Conservation (phyloP, 108 stramenopile species). For the Pseudonitzschia delicatissima region DNA sequence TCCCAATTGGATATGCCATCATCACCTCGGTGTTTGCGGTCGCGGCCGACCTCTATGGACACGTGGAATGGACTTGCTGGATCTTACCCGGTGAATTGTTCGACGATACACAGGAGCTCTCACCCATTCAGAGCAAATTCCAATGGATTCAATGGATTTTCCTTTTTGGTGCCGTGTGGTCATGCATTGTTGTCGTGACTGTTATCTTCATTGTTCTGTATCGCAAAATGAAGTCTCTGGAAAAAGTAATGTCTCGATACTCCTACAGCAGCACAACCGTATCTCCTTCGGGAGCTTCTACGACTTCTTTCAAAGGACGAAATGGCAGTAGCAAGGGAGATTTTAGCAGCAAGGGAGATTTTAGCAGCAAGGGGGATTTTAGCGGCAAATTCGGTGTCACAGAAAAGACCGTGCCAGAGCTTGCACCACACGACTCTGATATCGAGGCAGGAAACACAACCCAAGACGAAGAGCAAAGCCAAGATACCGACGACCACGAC, state of each 20-base stretch:
- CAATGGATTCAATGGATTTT: background rate
- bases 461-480: no score
- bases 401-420: no score
- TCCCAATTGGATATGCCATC: background rate
- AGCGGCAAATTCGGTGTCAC: no score
- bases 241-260: background rate
- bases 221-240: background rate
- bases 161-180: background rate
- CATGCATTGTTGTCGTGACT: background rate
- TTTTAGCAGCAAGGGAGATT: no score
- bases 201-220: background rate
- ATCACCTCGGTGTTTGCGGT: background rate
- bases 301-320: no score
- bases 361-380: no score
- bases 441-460: no score
- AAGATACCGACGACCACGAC: no score
- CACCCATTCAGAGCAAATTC: background rate
- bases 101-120: background rate
- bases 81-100: background rate
- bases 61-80: background rate
- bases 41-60: background rate
- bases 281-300: no score
- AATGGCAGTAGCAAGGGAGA: no score
- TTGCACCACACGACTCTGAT: no score
- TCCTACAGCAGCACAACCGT: no score